Base-by-base conservation (phyloP, 352 stramenopile species). In the Phytophthora ramorum region DNA sequence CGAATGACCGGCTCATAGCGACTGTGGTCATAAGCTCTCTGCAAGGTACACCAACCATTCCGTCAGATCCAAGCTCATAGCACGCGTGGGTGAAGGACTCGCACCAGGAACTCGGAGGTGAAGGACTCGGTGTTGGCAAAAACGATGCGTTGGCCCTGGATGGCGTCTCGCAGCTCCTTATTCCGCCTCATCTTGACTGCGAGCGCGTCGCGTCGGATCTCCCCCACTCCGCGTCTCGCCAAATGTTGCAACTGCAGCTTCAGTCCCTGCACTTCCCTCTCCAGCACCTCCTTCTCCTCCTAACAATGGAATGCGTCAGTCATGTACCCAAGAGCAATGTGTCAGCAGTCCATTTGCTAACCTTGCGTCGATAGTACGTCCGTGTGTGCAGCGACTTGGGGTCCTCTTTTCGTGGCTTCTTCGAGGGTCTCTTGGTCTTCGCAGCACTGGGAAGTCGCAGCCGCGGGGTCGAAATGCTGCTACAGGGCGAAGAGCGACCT, bases 301-400 rank as follows among this genome's bases (percentile, higher is more conserved):
- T 79, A 32, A 19, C 14, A 37, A 43, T 43, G 14, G 5, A 20
- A 20, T 22, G 26, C 28, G 12, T 45, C 17, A 58, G 40, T 30
- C 13, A 28, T 7, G 12, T 7, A 19, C 32, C 17, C n/a, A n/a
- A n/a, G n/a, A n/a, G n/a, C n/a, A n/a, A n/a, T n/a, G 14, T 45
- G 34, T 35, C 45, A 20, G 24, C 45, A 38, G 6, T 24, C 9
- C 19, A 26, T 28, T 7, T 3, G 43, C 16, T 40, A 6, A 83
- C 75, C 69, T 83, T 83, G 65, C 75, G 75, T 50, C 72, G 66
- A 54, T 83, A 83, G 52, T 83, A 83, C 19, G 75, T 83, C 41
- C 75, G 57, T 26, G 73, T 17, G 17, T 34, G 59, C 32, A 55
- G 20, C 24, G 51, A 46, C 22, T 55, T 63, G 51, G 43, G 51